Evolutionary conservation across 2,329 filamentous ascomycete genomes (phyloP), one percentile per base, ranked within the genome.

Genomic region (Alternaria sp.): DNA sequence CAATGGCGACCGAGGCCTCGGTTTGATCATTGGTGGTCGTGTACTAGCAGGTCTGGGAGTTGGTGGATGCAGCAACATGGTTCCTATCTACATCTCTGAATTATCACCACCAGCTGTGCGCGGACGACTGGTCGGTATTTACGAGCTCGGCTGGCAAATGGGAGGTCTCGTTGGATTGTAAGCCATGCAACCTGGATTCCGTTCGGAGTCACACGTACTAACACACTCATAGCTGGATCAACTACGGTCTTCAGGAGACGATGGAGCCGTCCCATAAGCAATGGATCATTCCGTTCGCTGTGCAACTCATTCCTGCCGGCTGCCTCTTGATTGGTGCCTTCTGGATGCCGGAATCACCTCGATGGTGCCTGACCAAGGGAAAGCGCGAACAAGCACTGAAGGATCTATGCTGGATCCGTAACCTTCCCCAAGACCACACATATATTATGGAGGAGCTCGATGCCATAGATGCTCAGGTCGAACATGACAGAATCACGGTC

Each of bases 401-500:
- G 49, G 83, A 83, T 50, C 76, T 84, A 5, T 88, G 85, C 82
- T 91, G 89, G 88, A 88, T 92, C 65, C 85, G 89, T 25, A 85
- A 89, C 50, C 83, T 91, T 2, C 74, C 82, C 10, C 75, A 81
- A 0, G 82, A 85, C 5, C 84, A 91, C 66, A 78, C 87, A 10
- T 93, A 93, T 76, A 90, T 95, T 60, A 80, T 90, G 1, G 91
- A 94, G 77, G 92, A 94, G 77, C 83, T 94, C 17, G 84, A 85
- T 61, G 89, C 86, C 67, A 90, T 94, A 67, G 90, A 93, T 59
- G 83, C 85, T 13, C 90, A 91, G 8, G 81, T 93, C 15, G 90
- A 92, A 63, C 81, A 87, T 12, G 90, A 90, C 76, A 83, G 85
- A 49, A 75, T 82, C 3, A 86, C 87, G 25, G 86, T 93, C 52